Percentiles rank a stretch among this genome's conserved stretches.
These are phyloP conservation scores for Plenodomus lindquistii DNA, from an alignment of 2,329 filamentous ascomycete genomes.

Conservation along the genomic window DNA sequence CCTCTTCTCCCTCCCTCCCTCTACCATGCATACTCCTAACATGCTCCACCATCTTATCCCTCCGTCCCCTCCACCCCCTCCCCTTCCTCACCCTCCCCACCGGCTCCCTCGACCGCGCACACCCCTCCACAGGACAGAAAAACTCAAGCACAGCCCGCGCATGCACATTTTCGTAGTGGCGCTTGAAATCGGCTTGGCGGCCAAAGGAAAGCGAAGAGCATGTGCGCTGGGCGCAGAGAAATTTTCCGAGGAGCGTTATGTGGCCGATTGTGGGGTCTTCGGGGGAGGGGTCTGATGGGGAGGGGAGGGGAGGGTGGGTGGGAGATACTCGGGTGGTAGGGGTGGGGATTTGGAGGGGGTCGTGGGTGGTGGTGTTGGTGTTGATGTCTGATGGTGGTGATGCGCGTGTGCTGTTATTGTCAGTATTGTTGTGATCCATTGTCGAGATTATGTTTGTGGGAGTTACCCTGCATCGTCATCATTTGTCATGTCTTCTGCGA, in stretches of 20 bases:
- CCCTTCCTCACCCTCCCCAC: slow-evolving; percentile 23
- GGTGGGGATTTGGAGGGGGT: too few species aligned
- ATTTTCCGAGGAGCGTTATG: slow-evolving; percentile 26
- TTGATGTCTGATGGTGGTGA: too few species aligned
- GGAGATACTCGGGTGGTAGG: not conserved
- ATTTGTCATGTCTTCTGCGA: too few species aligned
- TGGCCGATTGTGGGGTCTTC: slow-evolving; percentile 24
- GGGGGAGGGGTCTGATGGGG: not conserved
- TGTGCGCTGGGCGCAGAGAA: slow-evolving; percentile 23
- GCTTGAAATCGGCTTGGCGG: slow-evolving; percentile 37
- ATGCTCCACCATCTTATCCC: slow-evolving; percentile 39
- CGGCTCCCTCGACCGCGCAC: slow-evolving; percentile 19
- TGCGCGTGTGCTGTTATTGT: too few species aligned
- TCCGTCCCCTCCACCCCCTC: slow-evolving; percentile 30
- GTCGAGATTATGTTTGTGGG: too few species aligned
- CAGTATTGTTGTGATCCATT: too few species aligned
- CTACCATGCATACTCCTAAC: slow-evolving; percentile 27
- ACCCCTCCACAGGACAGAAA: slow-evolving; percentile 27
- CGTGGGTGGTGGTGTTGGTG: too few species aligned
- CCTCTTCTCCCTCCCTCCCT: slow-evolving; percentile 9
- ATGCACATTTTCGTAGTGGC: slow-evolving; percentile 31
- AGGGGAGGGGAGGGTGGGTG: not conserved
- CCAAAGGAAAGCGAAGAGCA: slow-evolving; percentile 29
- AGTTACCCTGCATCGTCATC: too few species aligned
- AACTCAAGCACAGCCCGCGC: slow-evolving; percentile 14